Base-by-base conservation (phyloP, 176 grass and related monocot genomes). In the Zoysia japonica region DNA sequence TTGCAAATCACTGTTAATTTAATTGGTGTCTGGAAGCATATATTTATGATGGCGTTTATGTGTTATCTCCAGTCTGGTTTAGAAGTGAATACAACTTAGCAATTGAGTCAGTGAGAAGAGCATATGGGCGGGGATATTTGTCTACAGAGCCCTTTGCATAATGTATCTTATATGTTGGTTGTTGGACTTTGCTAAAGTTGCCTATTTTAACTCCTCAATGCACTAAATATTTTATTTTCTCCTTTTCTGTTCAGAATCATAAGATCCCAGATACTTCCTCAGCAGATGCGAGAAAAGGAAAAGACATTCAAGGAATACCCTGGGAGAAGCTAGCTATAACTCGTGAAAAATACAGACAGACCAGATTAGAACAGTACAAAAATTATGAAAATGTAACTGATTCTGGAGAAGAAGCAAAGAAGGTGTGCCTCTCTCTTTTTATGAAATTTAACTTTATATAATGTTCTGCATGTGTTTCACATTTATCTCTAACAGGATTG, bases 261-360 rank as follows among this genome's bases (percentile, higher is more conserved):
- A 91, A 89, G 39, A 83, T 89, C 75, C 81, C 84, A 49, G 96
- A 98, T 80, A 95, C 88, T 74, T 92, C 88, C 11, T 85, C 90
- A 48, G 85, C 84, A 3, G 89, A 98, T 85, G 96, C 88, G 55
- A 93, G 89, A 71, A 93, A 91, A 89, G 96, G 92, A 80, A 94
- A 87, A 65, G 96, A 98, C 47, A 94, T 98, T 48, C 96, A 98
- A 88, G 96, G 90, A 78, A 93, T 99, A 87, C 90, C 86, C 50
- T 99, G 96, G 96, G 79, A 87, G 17, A 84, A 76, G 62, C 64
- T 99, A 68, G 57, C 71, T 72, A 89, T 95, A 77, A 89, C 96
- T 14, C 80, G 96, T 55, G 88, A 99, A 41, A 93, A 87, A 61
- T 99, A 93, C 76, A 87, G 96, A 42, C 71, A 99, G 74, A 91